Evolutionary conservation across 139 green algal species (phyloP), one percentile per base, ranked within the genome.

Genomic region (Micromonas commoda): DNA sequence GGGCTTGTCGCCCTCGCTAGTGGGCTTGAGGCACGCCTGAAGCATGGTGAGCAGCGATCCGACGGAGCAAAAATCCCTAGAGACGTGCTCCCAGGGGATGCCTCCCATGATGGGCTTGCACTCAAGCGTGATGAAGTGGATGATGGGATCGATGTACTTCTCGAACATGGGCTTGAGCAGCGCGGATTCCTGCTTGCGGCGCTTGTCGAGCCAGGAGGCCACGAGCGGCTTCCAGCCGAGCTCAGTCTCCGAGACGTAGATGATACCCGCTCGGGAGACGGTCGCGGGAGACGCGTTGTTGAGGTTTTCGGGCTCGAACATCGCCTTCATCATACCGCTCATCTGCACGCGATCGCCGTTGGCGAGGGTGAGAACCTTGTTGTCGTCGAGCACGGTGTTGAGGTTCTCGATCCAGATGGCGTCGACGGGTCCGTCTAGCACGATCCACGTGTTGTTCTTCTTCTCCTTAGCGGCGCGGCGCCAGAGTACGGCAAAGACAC

Each of bases 341-440:
- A 96, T 77, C 0, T 87, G 82, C 78, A 96, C 93, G 71, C 91
- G 87, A 83, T 96, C 89, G 35, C 90, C 88, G 82, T 96, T 93
- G 39, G 91, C 87, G 73, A 96, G 86, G 31, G 89, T 93, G 33
- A 96, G 85, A 69, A 96, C 84, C 78, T 90, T 90, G 86, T 96
- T 96, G 83, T 96, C 91, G 80, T 96, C 91, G 90, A 96, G 93
- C 5, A 93, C 89, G 39, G 76, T 88, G 83, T 96, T 96, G 88
- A 96, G 92, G 84, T 94, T 93, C 82, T 96, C 91, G 71, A 96
- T 88, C 91, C 91, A 96, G 81, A 93, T 85, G 19, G 91, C 90
- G 66, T 96, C 91, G 53, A 93, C 89, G 73, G 93, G 88, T 38
- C 89, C 91, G 77, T 96, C 91, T 73, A 96, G 91, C 28, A 96